Conservation (phyloP, 768 basidiomycete species). For the Austroboletus eburneus region DNA sequence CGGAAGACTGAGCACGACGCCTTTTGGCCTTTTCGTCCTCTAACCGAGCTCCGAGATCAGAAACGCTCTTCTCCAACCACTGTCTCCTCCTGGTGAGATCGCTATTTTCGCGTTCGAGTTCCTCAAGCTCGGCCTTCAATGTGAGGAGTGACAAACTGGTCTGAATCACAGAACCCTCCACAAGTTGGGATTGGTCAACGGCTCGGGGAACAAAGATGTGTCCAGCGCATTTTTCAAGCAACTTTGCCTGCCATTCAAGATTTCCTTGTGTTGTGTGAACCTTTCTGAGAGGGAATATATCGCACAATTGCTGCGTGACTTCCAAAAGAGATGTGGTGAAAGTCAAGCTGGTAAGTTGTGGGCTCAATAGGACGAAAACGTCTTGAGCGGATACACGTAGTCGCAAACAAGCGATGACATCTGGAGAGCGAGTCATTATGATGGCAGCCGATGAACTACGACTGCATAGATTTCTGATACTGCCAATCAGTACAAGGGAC, state of each 20-base stretch:
- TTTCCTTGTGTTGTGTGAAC: conserved; percentile 31
- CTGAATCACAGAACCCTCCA: conserved; percentile 37
- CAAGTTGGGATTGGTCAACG: conserved; percentile 7
- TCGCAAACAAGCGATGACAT: conserved; percentile 50
- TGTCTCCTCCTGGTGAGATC: conserved; percentile 17
- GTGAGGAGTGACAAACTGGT: conserved; percentile 47
- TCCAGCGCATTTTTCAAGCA: conserved; percentile 50
- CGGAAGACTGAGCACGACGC: background rate
- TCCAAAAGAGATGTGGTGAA: conserved; percentile 41
- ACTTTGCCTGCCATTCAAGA: conserved; percentile 52
- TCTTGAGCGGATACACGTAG: conserved; percentile 20
- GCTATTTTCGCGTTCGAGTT: conserved; percentile 32
- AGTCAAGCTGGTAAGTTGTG: conserved; percentile 56
- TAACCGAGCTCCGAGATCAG: conserved; percentile 11
- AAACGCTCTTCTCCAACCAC: conserved; percentile 26
- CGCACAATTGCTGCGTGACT: conserved; percentile 38
- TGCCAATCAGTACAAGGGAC: conserved; percentile 1
- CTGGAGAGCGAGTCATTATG: conserved; percentile 57
- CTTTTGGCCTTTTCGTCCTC: conserved; percentile 8
- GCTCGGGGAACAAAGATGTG: conserved; percentile 46
- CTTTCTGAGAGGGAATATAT: conserved; percentile 42
- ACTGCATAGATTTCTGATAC: conserved; percentile 21
- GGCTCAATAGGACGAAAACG: conserved; percentile 59
- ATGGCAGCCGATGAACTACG: conserved; percentile 26
- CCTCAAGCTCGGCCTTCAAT: conserved; percentile 38